Evolutionary conservation across 371 early-diverging fungal species (phyloP).

Genomic region (Smittium culicis): DNA sequence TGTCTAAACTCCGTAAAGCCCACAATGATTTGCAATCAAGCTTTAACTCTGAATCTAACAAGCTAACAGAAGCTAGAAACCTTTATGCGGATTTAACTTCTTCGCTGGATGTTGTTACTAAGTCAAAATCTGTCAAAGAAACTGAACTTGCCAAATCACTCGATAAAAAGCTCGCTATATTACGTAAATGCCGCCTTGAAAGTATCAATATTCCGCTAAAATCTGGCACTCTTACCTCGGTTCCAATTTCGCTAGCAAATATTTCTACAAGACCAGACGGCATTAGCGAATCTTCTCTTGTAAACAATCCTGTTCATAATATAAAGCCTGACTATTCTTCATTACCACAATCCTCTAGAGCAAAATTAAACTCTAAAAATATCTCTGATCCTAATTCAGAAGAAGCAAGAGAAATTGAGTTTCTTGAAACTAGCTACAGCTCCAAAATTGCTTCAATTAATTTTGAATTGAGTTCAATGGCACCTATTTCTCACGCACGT

Average conservation of each 20-base stretch:
- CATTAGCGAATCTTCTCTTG: conserved; percentile 19
- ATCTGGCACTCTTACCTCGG: conserved; percentile 24
- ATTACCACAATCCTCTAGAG: conserved; percentile 14
- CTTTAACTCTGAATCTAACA: conserved; percentile 39
- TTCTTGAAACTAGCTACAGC: conserved; percentile 56
- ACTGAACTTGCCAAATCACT: conserved; percentile 55
- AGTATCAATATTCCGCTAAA: conserved; percentile 71
- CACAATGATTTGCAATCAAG: conserved; percentile 19
- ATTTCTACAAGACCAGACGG: conserved; percentile 21
- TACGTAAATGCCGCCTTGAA: conserved; percentile 80
- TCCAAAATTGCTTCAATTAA: conserved; percentile 39
- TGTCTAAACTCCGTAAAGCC: conserved; percentile 21
- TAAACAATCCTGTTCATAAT: conserved; percentile 25
- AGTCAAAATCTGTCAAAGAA: conserved; percentile 49
- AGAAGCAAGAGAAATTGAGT: conserved; percentile 26
- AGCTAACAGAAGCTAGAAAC: conserved; percentile 42
- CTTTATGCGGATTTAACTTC: conserved; percentile 42
- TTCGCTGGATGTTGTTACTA: conserved; percentile 49
- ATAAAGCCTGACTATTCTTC: conserved; percentile 22
- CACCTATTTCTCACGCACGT: conserved; percentile 76
- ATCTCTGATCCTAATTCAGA: conserved; percentile 9
- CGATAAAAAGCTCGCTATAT: conserved; percentile 59
- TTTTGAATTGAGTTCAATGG: conserved; percentile 67
- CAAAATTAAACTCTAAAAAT: conserved; percentile 8
- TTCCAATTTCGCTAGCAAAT: conserved; percentile 21